Conservation (phyloP, 331 rosid genomes). For the Erythrophleum ivorense region DNA sequence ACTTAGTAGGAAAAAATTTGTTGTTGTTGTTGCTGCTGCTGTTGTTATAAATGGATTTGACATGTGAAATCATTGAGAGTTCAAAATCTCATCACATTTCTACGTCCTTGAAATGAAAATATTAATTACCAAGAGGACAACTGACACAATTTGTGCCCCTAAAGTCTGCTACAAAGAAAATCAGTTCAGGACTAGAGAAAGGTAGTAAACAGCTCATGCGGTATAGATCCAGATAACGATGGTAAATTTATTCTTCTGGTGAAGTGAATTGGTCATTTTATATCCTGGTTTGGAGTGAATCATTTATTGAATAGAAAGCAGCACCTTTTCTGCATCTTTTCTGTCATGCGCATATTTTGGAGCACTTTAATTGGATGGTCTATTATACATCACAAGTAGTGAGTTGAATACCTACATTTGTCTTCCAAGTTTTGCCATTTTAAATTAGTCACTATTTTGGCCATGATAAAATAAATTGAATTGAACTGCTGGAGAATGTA, state of each 20-base stretch:
- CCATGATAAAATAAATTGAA: slow-evolving; percentile 36
- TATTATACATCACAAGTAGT: neutral
- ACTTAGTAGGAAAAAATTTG: too few species aligned
- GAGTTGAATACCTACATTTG: slow-evolving; percentile 13
- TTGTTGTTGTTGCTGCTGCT: too few species aligned
- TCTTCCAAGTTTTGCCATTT: slow-evolving; percentile 33
- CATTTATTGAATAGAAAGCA: slow-evolving; percentile 6
- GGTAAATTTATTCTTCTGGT: neutral
- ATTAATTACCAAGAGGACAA: slow-evolving; percentile 7
- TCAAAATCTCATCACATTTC: neutral
- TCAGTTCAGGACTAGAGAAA: slow-evolving; percentile 30
- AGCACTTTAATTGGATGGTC: neutral
- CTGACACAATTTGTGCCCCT: slow-evolving; percentile 28
- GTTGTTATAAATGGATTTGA: neutral
- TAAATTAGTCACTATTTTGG: slow-evolving; percentile 1
- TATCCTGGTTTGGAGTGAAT: slow-evolving; percentile 31
- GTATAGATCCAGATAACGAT: slow-evolving; percentile 19
- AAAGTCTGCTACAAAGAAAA: slow-evolving; percentile 25
- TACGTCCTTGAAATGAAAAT: neutral
- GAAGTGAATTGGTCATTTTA: neutral
- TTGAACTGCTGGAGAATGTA: slow-evolving; percentile 31
- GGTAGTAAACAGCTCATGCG: slow-evolving; percentile 31
- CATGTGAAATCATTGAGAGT: slow-evolving; percentile 17
- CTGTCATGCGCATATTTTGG: slow-evolving; percentile 24
- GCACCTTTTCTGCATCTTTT: slow-evolving; percentile 27